phyloP scores from a whole-genome alignment of 768 basidiomycete genomes.

The Rhizopogon rudus region DNA sequence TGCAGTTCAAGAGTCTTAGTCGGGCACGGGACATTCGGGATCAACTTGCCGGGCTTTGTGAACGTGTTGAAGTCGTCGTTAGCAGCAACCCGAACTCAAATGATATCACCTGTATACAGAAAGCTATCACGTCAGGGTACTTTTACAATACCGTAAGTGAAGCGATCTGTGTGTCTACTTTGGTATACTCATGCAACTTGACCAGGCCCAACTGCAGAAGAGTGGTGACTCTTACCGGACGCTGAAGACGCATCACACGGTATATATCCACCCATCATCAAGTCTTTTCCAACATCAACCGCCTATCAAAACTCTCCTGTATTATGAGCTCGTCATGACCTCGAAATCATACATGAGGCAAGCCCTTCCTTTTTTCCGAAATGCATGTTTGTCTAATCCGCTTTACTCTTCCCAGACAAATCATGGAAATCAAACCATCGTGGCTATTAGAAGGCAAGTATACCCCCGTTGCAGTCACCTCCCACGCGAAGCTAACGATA shows the following conservation, averaged over 20 bases:
- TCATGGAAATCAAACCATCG: slow-evolving; percentile 96
- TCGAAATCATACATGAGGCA: slow-evolving; percentile 93
- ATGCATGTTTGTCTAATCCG: not conserved
- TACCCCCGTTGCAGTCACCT: not conserved
- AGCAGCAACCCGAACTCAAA: slow-evolving; percentile 85
- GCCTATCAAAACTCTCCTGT: slow-evolving; percentile 83
- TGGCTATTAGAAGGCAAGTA: slow-evolving; percentile 87
- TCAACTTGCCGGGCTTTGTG: slow-evolving; percentile 92
- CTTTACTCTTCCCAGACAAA: slow-evolving; percentile 48
- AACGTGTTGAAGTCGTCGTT: slow-evolving; percentile 93
- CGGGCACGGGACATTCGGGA: slow-evolving; percentile 95
- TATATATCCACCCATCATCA: slow-evolving; percentile 95
- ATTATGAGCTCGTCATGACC: slow-evolving; percentile 97
- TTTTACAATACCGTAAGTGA: slow-evolving; percentile 85
- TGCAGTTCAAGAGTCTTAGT: slow-evolving; percentile 92
- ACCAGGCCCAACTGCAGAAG: slow-evolving; percentile 85
- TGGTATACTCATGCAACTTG: not conserved
- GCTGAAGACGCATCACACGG: slow-evolving; percentile 92
- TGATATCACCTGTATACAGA: slow-evolving; percentile 91
- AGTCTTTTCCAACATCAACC: slow-evolving; percentile 95
- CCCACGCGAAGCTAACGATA: not conserved
- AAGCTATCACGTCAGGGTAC: slow-evolving; percentile 92
- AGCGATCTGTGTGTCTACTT: not conserved
- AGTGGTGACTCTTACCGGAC: slow-evolving; percentile 97
- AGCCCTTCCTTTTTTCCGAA: slow-evolving; percentile 12